These are phyloP conservation scores for Venturia oleaginea DNA, from an alignment of 2,329 filamentous ascomycete species.

Conservation along the genomic window DNA sequence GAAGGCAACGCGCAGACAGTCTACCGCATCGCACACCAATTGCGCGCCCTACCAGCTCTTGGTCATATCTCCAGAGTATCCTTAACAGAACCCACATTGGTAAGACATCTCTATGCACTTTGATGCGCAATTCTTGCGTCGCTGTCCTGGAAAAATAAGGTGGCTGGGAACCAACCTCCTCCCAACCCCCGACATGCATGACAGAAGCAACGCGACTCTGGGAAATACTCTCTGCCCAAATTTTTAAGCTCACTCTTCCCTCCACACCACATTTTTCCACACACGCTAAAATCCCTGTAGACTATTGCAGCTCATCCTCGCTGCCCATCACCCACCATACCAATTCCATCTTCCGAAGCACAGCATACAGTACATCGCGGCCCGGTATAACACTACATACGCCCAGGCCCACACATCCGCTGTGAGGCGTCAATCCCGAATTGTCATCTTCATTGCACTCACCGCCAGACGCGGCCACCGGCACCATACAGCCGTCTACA, in stretches of 20 bases:
- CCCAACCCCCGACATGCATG: not conserved
- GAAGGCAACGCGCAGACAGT: not conserved
- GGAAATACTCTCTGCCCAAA: not conserved
- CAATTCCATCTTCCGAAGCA: not conserved
- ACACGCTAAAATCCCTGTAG: slow-evolving; percentile 5
- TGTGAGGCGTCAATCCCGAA: slow-evolving; percentile 4
- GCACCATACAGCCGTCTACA: slow-evolving; percentile 9
- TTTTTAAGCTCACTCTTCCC: not conserved
- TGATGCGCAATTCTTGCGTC: not conserved
- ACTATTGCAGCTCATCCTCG: not conserved
- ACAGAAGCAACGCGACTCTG: not conserved
- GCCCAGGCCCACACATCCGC: not conserved
- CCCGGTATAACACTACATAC: slow-evolving; percentile 1
- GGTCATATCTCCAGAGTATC: not conserved
- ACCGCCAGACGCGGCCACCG: slow-evolving; percentile 2
- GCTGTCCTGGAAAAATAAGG: not conserved
- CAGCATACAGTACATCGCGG: not conserved
- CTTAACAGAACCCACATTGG: not conserved
- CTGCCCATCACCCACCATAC: not conserved
- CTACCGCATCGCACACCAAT: not conserved
- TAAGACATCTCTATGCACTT: slow-evolving; percentile 1
- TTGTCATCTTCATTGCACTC: not conserved
- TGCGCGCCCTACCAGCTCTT: not conserved
- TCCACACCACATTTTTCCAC: not conserved
- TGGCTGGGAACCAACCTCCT: not conserved